Evolutionary conservation across 2,329 filamentous ascomycete genomes (phyloP), one percentile per base, ranked within the genome.

Genomic region (Volutella citrinella): DNA sequence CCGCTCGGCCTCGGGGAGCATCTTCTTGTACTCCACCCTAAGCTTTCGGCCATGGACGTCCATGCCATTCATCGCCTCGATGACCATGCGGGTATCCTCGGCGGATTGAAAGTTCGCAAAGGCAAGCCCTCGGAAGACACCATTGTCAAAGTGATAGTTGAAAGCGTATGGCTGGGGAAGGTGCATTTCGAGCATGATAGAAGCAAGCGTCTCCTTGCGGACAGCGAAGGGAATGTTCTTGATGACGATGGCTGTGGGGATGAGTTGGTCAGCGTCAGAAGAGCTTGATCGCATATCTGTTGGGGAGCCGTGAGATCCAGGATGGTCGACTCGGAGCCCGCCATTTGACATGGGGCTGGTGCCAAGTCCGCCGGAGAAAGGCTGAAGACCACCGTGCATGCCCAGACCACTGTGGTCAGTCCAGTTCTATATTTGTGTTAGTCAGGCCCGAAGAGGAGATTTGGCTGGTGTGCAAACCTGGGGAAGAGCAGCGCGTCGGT

Each of bases 181-280:
- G 48, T 88, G 85, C 75, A 97, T 79, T 14, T 95, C 87, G 8
- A 90, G 87, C 93, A 98, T 98, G 49, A 96, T 76, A 43, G 83
- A 80, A 20, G 95, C 87, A 23, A 98, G 74, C 54, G 91, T 88
- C 65, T 98, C 93, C 66, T 97, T 97, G 63, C 95, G 90, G 37
- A 97, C 89, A 18, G 94, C 93, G 61, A 98, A 98, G 0, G 94
- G 93, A 22, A 98, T 98, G 60, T 98, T 98, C 70, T 98, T 98
- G 66, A 98, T 97, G 39, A 98, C 93, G 52, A 98, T 97, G 34
- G 93, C 93, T 5, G 93, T 98, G 4, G 91, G 91, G 40, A 98
- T 98, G 41, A 98, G 78, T 66, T 97, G 91, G 49, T 95, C 91
- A 36, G 80, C 74, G 29, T 80, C 76, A 55, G 52, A 69, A 40